phyloP scores from a whole-genome alignment of 306 rosid species.

The Vigna mungo region DNA sequence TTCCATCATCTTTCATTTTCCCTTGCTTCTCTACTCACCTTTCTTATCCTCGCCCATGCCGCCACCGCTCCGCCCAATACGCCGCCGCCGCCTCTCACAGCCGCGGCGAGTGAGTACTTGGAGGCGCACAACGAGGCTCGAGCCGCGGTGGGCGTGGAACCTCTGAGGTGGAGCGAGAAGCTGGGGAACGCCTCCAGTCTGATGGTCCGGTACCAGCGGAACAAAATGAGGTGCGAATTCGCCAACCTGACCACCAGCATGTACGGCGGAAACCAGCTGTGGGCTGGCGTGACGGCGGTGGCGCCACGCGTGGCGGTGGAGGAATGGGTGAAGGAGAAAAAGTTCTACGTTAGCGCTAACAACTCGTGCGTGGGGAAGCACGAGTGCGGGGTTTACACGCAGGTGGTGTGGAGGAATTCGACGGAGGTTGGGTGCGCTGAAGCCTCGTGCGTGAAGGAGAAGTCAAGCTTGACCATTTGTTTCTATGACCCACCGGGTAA shows the following conservation, averaged over 20 bases:
- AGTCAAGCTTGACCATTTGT: conserved; percentile 66
- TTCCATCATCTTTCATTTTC: background rate
- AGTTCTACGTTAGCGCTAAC: conserved; percentile 57
- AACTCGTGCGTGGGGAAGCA: conserved; percentile 67
- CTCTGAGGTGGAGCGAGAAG: conserved; percentile 70
- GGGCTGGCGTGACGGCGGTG: conserved; percentile 53
- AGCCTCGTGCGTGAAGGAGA: conserved; percentile 63
- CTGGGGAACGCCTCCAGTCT: conserved; percentile 65
- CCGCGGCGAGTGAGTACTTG: conserved; percentile 60
- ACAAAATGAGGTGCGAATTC: conserved; percentile 66
- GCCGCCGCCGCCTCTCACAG: background rate
- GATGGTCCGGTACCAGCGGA: conserved; percentile 69
- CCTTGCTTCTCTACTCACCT: background rate
- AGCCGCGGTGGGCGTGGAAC: conserved; percentile 69
- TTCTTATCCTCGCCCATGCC: background rate
- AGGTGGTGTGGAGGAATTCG: conserved; percentile 85
- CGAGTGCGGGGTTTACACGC: conserved; percentile 81
- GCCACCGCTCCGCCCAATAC: background rate
- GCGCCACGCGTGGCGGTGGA: conserved; percentile 69
- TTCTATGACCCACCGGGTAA: conserved; percentile 85
- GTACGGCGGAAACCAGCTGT: conserved; percentile 86
- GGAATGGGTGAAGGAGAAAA: conserved; percentile 80
- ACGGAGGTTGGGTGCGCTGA: conserved; percentile 68
- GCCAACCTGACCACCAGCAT: conserved; percentile 62
- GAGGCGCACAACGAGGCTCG: conserved; percentile 85